Percentiles rank a stretch among this genome's conserved stretches.
phyloP scores from a whole-genome alignment of 495 filamentous ascomycete genomes.

The Staphylotrichum tortipilum region DNA sequence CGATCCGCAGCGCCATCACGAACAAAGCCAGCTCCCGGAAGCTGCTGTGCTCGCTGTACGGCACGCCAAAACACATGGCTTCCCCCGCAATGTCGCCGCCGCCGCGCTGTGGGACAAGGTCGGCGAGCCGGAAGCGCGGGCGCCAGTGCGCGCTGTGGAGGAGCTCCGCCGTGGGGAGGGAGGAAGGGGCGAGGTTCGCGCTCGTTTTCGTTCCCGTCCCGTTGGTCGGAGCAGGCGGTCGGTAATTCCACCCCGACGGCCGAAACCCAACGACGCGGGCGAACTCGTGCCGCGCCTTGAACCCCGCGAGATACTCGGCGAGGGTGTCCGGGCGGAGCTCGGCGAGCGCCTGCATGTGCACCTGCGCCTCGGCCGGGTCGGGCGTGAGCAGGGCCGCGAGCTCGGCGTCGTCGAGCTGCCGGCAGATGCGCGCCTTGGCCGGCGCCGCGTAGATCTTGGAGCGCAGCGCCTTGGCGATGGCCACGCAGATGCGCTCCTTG shows the following conservation, averaged over 20 bases:
- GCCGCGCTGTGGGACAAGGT: slow-evolving; percentile 72
- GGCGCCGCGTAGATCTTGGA: slow-evolving; percentile 87
- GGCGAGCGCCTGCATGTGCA: slow-evolving; percentile 94
- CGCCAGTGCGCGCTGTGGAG: slow-evolving; percentile 68
- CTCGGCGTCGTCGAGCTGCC: slow-evolving; percentile 76
- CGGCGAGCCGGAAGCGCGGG: slow-evolving; percentile 50
- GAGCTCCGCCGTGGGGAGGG: slow-evolving; percentile 44
- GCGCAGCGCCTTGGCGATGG: slow-evolving; percentile 76
- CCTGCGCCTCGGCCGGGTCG: slow-evolving; percentile 76
- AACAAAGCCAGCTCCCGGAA: slow-evolving; percentile 94
- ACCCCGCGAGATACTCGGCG: slow-evolving; percentile 71
- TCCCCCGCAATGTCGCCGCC: slow-evolving; percentile 63
- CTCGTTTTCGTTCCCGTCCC: too few species aligned
- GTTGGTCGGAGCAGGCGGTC: too few species aligned
- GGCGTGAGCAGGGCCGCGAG: slow-evolving; percentile 66
- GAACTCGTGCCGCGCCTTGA: slow-evolving; percentile 59
- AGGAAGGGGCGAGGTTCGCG: slow-evolving; percentile 28
- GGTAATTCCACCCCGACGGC: slow-evolving; percentile 87
- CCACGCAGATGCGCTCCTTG: slow-evolving; percentile 92
- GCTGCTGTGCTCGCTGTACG: slow-evolving; percentile 89
- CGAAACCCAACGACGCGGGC: slow-evolving; percentile 82
- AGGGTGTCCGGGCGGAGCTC: slow-evolving; percentile 85
- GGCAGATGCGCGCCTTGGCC: slow-evolving; percentile 72
- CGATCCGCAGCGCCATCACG: slow-evolving; percentile 75
- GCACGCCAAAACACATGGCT: slow-evolving; percentile 79